Conservation (phyloP, 192 early-diverging fungal species). For the Backusella tarrabulga region DNA sequence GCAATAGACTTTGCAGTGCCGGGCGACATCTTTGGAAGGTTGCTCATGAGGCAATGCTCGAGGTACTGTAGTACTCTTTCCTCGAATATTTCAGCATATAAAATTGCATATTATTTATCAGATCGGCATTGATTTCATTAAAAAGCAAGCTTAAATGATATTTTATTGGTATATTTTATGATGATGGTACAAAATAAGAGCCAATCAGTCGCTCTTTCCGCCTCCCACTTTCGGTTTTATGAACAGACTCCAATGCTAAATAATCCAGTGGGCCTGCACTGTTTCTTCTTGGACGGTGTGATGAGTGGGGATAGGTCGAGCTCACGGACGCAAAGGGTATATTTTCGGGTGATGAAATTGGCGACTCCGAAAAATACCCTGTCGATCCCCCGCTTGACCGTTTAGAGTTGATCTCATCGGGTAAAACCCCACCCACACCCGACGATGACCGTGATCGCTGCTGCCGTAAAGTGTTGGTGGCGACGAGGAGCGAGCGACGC, state of each 20-base stretch:
- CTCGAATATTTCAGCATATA: not conserved
- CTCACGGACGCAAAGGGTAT: not conserved
- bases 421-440: constrained; percentile 11
- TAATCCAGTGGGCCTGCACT: not conserved
- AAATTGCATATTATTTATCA: not conserved
- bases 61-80: not conserved
- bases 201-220: constrained; percentile 7
- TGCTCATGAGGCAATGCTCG: not conserved
- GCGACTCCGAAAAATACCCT: not conserved
- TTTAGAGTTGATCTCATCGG: not conserved
- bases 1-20: not conserved
- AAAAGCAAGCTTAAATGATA: too few relatives aligned
- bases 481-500: constrained; percentile 19
- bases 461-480: not conserved
- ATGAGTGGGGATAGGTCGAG: not conserved
- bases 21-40: not conserved
- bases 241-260: not conserved
- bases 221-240: constrained; percentile 12
- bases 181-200: not conserved
- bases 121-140: too few relatives aligned
- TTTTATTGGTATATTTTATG: not conserved
- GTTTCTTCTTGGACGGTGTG: not conserved
- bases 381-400: not conserved
- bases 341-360: not conserved
- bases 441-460: constrained; percentile 6